A percentile compares a stretch with the other conserved stretches of the same genome.
These are phyloP conservation scores for Canariomyces notabilis DNA, from an alignment of 2,329 filamentous ascomycete genomes.

Conservation along the genomic window DNA sequence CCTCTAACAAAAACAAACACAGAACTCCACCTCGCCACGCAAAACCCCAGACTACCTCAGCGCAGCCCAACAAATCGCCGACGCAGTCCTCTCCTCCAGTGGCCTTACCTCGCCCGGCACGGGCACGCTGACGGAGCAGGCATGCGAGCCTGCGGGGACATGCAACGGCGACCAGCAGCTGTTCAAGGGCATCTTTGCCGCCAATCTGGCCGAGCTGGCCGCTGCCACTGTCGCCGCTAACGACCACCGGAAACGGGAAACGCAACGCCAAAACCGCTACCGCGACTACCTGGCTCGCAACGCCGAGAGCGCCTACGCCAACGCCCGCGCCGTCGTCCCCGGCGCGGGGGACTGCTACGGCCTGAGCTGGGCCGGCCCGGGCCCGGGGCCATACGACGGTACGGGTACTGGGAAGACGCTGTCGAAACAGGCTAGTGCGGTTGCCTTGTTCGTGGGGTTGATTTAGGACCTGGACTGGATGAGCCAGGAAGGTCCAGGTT, in stretches of 20 bases:
- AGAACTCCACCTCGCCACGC: slow-evolving; percentile 45
- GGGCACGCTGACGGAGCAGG: slow-evolving; percentile 46
- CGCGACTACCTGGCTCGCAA: slow-evolving; percentile 21
- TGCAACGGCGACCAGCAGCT: slow-evolving; percentile 47
- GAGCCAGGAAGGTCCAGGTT: not conserved
- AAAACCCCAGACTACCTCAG: slow-evolving; percentile 37
- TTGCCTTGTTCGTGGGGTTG: slow-evolving; percentile 18
- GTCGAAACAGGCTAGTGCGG: slow-evolving; percentile 21
- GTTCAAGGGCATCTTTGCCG: slow-evolving; percentile 68
- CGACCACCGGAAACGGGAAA: not conserved
- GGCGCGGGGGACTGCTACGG: slow-evolving; percentile 20
- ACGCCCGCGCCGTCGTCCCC: slow-evolving; percentile 13
- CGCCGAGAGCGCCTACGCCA: slow-evolving; percentile 19
- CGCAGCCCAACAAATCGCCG: slow-evolving; percentile 44
- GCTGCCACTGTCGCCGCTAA: slow-evolving; percentile 8
- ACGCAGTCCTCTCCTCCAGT: slow-evolving; percentile 42
- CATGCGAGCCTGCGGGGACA: slow-evolving; percentile 43
- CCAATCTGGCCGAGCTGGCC: slow-evolving; percentile 58
- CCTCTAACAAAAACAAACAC: no score
- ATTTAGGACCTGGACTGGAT: slow-evolving; percentile 1
- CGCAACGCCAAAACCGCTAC: slow-evolving; percentile 18
- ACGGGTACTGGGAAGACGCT: no score
- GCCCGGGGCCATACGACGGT: slow-evolving; percentile 22
- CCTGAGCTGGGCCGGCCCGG: slow-evolving; percentile 24
- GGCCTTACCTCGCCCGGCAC: slow-evolving; percentile 32